These are phyloP conservation scores for Jacaranda copaia DNA, from an alignment of 257 asterid species.

Conservation along the genomic window DNA sequence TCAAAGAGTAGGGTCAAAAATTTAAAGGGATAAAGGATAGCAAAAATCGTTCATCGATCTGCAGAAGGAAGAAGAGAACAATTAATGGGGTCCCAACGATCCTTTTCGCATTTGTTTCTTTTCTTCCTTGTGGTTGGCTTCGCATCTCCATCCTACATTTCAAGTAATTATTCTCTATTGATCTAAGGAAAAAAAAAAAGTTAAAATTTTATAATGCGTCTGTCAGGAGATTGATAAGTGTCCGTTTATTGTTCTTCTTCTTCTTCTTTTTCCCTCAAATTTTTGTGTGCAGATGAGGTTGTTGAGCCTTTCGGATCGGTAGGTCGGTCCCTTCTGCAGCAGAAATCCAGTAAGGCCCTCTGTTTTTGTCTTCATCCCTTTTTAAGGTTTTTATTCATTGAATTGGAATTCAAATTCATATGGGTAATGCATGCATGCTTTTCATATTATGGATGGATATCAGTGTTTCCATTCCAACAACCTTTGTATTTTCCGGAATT, in stretches of 20 bases:
- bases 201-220: neutral
- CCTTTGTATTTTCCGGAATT: no score
- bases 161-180: conserved; percentile 52
- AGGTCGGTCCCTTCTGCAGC: conserved; percentile 87
- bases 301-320: conserved; percentile 47
- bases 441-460: no score
- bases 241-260: neutral
- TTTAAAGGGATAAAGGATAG: neutral
- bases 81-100: conserved; percentile 51
- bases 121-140: conserved; percentile 60
- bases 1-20: conserved; percentile 24
- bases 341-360: conserved; percentile 57
- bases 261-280: neutral
- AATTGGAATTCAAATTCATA: neutral
- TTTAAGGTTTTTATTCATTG: neutral
- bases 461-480: no score
- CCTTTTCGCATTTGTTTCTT: conserved; percentile 50
- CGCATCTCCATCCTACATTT: conserved; percentile 63
- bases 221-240: neutral
- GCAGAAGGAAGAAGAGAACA: conserved; percentile 42
- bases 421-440: no score
- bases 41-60: neutral
- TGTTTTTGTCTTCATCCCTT: neutral
- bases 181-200: neutral
- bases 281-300: conserved; percentile 56